phyloP scores from a whole-genome alignment of 306 rosid genomes.

The Lotus japonicus region DNA sequence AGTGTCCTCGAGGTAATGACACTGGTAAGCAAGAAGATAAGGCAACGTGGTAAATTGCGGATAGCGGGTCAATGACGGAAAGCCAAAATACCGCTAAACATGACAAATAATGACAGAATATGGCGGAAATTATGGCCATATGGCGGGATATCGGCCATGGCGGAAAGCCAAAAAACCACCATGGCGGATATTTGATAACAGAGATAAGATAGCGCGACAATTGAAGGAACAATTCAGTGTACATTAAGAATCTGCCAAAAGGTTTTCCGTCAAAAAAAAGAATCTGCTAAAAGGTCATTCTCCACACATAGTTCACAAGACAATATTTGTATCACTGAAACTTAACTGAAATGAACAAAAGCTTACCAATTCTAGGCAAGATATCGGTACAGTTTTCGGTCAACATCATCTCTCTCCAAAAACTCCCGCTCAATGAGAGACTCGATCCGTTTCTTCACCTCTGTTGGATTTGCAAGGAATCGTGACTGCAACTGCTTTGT shows the following conservation, averaged over 20 bases:
- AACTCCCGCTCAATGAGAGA: slow-evolving; percentile 87
- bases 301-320: slow-evolving; percentile 11
- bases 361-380: slow-evolving; percentile 42
- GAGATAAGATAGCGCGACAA: too few relatives aligned
- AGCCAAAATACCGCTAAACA: too few relatives aligned
- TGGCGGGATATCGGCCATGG: too few relatives aligned
- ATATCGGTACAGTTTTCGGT: slow-evolving; percentile 61
- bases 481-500: slow-evolving; percentile 69
- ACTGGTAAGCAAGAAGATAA: too few relatives aligned
- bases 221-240: too few relatives aligned
- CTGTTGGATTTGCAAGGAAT: slow-evolving; percentile 66
- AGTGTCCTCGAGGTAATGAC: background rate
- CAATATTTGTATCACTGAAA: slow-evolving; percentile 1
- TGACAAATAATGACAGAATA: too few relatives aligned
- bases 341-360: slow-evolving; percentile 12
- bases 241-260: background rate
- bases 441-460: slow-evolving; percentile 76
- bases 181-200: too few relatives aligned
- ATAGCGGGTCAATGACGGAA: too few relatives aligned
- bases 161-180: too few relatives aligned
- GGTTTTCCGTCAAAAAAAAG: too few relatives aligned
- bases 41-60: too few relatives aligned
- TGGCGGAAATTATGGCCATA: too few relatives aligned
- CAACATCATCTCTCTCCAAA: slow-evolving; percentile 64
- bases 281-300: background rate